These are phyloP conservation scores for Begonia fuchsioides DNA, from an alignment of 306 rosid species.

Conservation along the genomic window DNA sequence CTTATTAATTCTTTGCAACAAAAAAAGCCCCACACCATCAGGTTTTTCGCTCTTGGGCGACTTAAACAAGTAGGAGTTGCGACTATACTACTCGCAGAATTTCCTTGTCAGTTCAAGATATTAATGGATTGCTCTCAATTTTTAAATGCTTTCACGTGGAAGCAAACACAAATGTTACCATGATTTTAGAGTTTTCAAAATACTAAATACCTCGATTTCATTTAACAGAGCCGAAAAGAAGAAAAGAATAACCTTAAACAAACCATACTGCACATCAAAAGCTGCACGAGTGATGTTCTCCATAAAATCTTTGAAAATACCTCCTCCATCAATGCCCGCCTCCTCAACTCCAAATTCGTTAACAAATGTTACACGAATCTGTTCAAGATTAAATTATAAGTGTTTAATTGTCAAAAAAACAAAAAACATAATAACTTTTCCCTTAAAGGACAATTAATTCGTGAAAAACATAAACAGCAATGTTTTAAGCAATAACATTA, in stretches of 20 bases:
- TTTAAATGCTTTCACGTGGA: too few relatives aligned
- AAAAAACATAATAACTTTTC: not conserved
- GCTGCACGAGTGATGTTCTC: conserved; percentile 98
- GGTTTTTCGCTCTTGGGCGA: too few relatives aligned
- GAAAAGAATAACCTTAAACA: conserved; percentile 56
- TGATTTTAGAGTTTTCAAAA: not conserved
- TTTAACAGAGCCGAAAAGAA: too few relatives aligned
- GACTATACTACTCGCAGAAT: too few relatives aligned
- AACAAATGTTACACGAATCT: conserved; percentile 91
- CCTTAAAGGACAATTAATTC: not conserved
- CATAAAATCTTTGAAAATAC: conserved; percentile 98
- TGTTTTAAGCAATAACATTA: conserved; percentile 4
- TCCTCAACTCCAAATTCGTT: conserved; percentile 99
- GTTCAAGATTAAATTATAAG: conserved; percentile 5
- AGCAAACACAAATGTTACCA: not conserved
- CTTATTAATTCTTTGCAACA: too few relatives aligned
- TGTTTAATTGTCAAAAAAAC: conserved; percentile 7
- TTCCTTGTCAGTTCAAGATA: too few relatives aligned
- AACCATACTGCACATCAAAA: conserved; percentile 95
- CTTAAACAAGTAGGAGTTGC: too few relatives aligned
- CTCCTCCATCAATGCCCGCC: conserved; percentile 99
- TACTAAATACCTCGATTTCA: not conserved
- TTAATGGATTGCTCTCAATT: too few relatives aligned
- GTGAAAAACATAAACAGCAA: not conserved
- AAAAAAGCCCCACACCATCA: too few relatives aligned